Conservation (phyloP, 2,329 filamentous ascomycete species). For the Curvularia lunata region DNA sequence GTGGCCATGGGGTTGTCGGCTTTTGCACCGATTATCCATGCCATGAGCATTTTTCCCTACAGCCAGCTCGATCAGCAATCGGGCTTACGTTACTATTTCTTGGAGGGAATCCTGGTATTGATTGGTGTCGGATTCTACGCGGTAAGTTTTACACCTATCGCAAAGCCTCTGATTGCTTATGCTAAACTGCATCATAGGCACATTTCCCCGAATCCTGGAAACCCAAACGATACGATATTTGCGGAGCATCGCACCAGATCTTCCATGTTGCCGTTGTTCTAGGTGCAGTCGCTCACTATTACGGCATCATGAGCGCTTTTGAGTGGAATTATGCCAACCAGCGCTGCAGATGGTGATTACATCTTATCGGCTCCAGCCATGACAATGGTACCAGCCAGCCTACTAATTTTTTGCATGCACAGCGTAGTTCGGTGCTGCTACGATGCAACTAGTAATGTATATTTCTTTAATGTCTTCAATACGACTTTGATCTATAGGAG, state of each 20-base stretch:
- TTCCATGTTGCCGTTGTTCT: slow-evolving; percentile 88
- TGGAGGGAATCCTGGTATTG: slow-evolving; percentile 53
- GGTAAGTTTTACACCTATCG: slow-evolving; percentile 69
- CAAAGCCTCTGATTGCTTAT: slow-evolving; percentile 6
- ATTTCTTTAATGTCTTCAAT: background rate
- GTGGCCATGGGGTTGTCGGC: slow-evolving; percentile 85
- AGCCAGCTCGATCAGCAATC: slow-evolving; percentile 67
- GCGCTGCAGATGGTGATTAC: slow-evolving; percentile 8
- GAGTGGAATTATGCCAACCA: slow-evolving; percentile 14
- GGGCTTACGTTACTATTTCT: slow-evolving; percentile 55
- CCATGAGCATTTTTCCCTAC: slow-evolving; percentile 62
- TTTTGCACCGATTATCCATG: slow-evolving; percentile 81
- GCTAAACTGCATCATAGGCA: slow-evolving; percentile 66
- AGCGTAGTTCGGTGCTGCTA: background rate
- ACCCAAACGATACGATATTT: slow-evolving; percentile 83
- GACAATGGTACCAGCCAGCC: background rate
- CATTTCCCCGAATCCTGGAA: slow-evolving; percentile 74
- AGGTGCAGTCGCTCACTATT: slow-evolving; percentile 61
- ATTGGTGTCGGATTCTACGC: slow-evolving; percentile 76
- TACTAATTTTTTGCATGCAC: background rate
- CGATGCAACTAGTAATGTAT: background rate
- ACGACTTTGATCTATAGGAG: background rate
- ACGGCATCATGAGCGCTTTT: slow-evolving; percentile 10
- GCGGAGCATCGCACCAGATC: slow-evolving; percentile 86
- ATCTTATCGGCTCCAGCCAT: background rate